A percentile compares a stretch with the other conserved stretches of the same genome.
phyloP scores from a whole-genome alignment of 2,329 filamentous ascomycete genomes.

The Pestalotiopsis fici region DNA sequence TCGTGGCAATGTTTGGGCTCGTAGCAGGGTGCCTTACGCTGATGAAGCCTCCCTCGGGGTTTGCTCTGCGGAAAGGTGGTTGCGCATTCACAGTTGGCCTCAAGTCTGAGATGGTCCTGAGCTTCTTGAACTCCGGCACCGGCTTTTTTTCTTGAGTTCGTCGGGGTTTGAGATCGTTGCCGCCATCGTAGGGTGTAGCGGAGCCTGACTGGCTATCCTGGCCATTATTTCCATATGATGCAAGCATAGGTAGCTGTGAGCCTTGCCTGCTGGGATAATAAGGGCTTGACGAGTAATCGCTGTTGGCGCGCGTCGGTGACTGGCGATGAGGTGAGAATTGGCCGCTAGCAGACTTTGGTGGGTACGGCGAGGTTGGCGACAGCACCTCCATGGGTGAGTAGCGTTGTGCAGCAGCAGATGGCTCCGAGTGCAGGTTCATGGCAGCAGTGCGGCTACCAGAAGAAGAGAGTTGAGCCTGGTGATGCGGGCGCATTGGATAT shows the following conservation, averaged over 20 bases:
- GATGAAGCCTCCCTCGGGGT: slow-evolving; percentile 96
- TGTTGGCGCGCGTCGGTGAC: slow-evolving; percentile 71
- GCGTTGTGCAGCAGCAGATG: slow-evolving; percentile 81
- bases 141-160: slow-evolving; percentile 62
- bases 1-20: slow-evolving; percentile 3
- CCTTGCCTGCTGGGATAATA: slow-evolving; percentile 54
- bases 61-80: slow-evolving; percentile 87
- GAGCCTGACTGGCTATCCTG: slow-evolving; percentile 76
- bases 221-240: slow-evolving; percentile 65
- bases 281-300: slow-evolving; percentile 60
- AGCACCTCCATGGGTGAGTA: slow-evolving; percentile 96
- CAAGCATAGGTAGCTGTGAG: slow-evolving; percentile 75
- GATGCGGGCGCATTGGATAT: slow-evolving; percentile 78
- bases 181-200: slow-evolving; percentile 69
- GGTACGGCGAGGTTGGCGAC: slow-evolving; percentile 79
- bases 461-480: slow-evolving; percentile 70
- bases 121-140: slow-evolving; percentile 85
- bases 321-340: slow-evolving; percentile 60
- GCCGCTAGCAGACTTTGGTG: slow-evolving; percentile 54
- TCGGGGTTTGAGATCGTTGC: slow-evolving; percentile 61
- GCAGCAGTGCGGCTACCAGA: slow-evolving; percentile 40
- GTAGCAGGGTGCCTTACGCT: slow-evolving; percentile 64
- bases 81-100: slow-evolving; percentile 83
- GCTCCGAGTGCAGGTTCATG: slow-evolving; percentile 74
- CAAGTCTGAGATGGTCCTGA: slow-evolving; percentile 72